These are phyloP conservation scores for Gossypium mustelinum DNA, from an alignment of 345 rosid genomes.

Conservation along the genomic window DNA sequence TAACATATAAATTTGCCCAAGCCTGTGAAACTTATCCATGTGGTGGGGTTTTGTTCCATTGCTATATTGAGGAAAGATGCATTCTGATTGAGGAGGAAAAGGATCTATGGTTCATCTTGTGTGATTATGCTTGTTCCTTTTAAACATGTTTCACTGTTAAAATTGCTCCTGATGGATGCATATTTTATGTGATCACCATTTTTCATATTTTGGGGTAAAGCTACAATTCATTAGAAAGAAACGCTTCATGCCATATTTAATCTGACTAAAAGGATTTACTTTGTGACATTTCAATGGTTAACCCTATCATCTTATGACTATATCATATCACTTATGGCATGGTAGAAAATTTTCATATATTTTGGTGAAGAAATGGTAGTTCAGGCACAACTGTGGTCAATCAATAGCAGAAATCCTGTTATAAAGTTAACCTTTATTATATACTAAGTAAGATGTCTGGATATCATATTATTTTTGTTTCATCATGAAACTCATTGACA, in stretches of 20 bases:
- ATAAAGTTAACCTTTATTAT: not conserved
- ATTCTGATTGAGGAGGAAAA: not conserved
- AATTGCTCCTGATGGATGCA: not conserved
- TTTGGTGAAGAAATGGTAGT: conserved; percentile 6
- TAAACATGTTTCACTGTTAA: not conserved
- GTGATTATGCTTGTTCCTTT: not conserved
- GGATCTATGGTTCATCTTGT: not conserved
- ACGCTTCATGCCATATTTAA: not conserved
- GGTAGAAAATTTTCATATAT: not conserved
- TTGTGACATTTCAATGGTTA: not conserved
- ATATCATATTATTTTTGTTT: not conserved
- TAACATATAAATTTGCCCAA: not conserved
- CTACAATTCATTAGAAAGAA: not conserved
- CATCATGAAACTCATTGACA: conserved; percentile 1
- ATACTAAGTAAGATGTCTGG: not conserved
- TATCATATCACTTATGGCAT: not conserved
- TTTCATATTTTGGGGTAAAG: not conserved
- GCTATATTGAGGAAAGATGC: not conserved
- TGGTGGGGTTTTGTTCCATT: not conserved
- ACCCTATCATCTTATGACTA: not conserved
- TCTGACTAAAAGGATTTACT: not conserved
- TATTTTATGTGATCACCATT: not conserved
- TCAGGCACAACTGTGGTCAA: not conserved
- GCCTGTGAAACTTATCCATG: not conserved
- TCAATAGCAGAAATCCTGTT: conserved; percentile 3